A percentile compares a stretch with the other conserved stretches of the same genome.
Conservation (phyloP, 192 early-diverging fungal species). For the Lunasporangiospora selenospora region DNA sequence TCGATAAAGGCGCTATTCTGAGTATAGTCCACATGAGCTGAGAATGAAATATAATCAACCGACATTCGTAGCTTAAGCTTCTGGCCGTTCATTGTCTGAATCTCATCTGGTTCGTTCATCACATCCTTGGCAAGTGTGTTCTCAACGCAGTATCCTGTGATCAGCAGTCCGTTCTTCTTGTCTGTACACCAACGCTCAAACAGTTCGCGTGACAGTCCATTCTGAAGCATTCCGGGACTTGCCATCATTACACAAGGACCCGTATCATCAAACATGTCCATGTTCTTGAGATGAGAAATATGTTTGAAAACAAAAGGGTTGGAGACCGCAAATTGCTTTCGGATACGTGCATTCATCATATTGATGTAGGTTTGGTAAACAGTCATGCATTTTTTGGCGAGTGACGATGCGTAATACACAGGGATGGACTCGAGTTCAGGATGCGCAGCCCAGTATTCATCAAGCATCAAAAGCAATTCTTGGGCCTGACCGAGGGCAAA, state of each 20-base stretch:
- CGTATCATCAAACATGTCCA: conserved; percentile 88
- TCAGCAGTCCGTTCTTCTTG: conserved; percentile 89
- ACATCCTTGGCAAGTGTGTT: conserved; percentile 84
- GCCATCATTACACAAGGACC: conserved; percentile 99
- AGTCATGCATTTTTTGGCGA: conserved; percentile 98
- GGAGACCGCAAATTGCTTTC: conserved; percentile 81
- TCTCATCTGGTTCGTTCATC: conserved; percentile 87
- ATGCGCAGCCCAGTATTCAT: conserved; percentile 96
- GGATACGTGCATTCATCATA: conserved; percentile 97
- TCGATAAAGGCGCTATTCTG: conserved; percentile 98
- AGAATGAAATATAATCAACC: conserved; percentile 96
- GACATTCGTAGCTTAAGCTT: conserved; percentile 82
- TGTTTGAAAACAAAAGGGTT: conserved; percentile 99
- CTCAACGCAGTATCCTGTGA: conserved; percentile 98
- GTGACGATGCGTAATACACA: conserved; percentile 92
- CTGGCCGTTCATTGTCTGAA: conserved; percentile 80
- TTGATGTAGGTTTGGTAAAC: conserved; percentile 98
- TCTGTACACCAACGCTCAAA: conserved; percentile 96
- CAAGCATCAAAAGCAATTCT: conserved; percentile 95
- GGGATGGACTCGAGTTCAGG: conserved; percentile 89
- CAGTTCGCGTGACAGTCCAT: conserved; percentile 92
- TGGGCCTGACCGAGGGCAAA: conserved; percentile 98
- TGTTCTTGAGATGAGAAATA: conserved; percentile 88
- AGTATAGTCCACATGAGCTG: conserved; percentile 96
- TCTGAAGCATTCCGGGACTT: conserved; percentile 98